These are phyloP conservation scores for Effrenium voratum DNA, from an alignment of 73 alveolate genomes.

Conservation along the genomic window DNA sequence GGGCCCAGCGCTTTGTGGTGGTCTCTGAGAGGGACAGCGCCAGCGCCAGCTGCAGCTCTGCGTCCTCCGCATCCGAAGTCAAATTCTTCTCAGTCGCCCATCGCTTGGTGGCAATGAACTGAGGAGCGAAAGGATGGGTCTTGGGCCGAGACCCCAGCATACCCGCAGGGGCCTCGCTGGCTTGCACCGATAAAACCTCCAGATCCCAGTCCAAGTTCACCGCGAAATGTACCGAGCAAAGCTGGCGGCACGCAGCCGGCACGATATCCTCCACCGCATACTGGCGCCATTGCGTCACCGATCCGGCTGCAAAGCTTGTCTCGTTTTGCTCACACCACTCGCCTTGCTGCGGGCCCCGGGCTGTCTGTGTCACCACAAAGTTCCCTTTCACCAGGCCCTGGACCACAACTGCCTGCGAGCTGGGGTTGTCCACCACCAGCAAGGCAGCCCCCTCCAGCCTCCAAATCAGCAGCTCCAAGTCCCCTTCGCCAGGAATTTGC, in stretches of 20 bases:
- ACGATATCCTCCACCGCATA: constrained; percentile 47
- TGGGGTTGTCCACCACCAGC: constrained; percentile 47
- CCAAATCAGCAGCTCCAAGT: constrained; percentile 39
- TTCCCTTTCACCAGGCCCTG: constrained; percentile 73
- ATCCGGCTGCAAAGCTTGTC: constrained; percentile 1
- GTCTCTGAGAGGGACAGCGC: constrained; percentile 27
- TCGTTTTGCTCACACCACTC: constrained; percentile 66
- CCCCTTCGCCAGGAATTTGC: neutral
- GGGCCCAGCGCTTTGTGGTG: neutral
- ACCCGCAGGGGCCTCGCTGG: neutral
- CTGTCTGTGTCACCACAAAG: constrained; percentile 60
- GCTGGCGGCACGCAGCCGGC: constrained; percentile 78
- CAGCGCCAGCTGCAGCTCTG: constrained; percentile 59
- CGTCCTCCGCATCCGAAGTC: neutral
- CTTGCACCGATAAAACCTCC: constrained; percentile 22
- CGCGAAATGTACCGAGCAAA: constrained; percentile 51
- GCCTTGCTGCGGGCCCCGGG: constrained; percentile 50
- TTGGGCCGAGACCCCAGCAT: constrained; percentile 53
- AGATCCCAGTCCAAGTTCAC: constrained; percentile 36
- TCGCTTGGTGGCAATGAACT: neutral
- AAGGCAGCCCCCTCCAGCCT: constrained; percentile 52
- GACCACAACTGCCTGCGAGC: constrained; percentile 19
- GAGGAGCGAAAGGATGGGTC: constrained; percentile 76
- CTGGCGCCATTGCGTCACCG: constrained; percentile 76
- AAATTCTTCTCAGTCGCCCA: neutral